Base-by-base conservation (phyloP, 495 filamentous ascomycete genomes). In the Mycothermus thermophilus region DNA sequence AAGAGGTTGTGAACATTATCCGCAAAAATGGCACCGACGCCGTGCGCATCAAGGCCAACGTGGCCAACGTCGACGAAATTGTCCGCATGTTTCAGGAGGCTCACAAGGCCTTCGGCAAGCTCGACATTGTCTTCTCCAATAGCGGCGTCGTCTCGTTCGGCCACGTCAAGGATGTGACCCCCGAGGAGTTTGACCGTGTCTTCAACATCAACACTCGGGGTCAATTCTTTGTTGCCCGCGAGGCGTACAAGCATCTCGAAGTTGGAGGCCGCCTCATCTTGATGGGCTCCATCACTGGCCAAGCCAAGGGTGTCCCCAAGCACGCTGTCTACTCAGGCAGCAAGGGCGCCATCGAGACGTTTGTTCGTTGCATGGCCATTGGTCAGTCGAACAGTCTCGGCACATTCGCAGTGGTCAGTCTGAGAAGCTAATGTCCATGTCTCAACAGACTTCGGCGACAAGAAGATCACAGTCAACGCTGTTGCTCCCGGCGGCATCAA, bases 211-310 rank as follows among this genome's bases (percentile, higher is more conserved):
- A 92, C 60, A 71, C 71, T 4, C 71, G 79, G 1, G 83, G 72
- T 2, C 83, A 88, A 57, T 87, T 86, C 69, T 85, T 87, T 62
- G 76, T 83, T 30, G 77, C 74, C 34, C 72, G 76, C 51, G 67
- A 78, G 57, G 77, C 70, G 5, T 75, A 74, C 54, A 70, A 69
- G 57, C 62, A 79, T 54, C 60, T 75, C 50, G 57, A 59, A 41
- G 60, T 71, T 27, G 72, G 72, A 27, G 75, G 74, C 33, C 65
- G 74, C 45, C 65, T 79, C 49, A 69, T 79, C 42, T 53, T 77
- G 7, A 78, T 69, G 59, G 71, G 69, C 14, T 73, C 67, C 52
- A 78, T 77, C 58, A 76, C 75, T 15, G 73, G 71, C 19, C 63
- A 73, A 59, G 69, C 67, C 41, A 71, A 72, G 55, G 70, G 58